Evolutionary conservation across 257 asterid genomes (phyloP).

Genomic region (Solanum gandarillasii): DNA sequence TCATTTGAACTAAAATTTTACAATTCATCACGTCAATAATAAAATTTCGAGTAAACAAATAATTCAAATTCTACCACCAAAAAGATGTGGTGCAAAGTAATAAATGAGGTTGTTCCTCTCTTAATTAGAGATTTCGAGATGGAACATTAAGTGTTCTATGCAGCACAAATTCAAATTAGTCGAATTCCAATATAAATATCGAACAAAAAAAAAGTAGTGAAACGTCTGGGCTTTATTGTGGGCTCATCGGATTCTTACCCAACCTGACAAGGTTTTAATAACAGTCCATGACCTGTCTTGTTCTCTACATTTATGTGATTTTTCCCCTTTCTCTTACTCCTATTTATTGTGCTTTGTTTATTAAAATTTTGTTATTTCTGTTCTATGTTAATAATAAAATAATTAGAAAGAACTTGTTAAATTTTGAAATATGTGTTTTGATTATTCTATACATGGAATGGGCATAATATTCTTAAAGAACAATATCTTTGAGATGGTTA

Average conservation of each 20-base stretch:
- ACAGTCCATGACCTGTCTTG: constrained; percentile 15
- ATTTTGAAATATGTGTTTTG: background rate
- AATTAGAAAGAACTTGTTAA: background rate
- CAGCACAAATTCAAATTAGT: fast-evolving
- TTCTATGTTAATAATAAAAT: too few relatives aligned
- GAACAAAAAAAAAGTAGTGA: background rate
- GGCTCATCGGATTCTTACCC: constrained; percentile 15
- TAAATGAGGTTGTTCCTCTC: too few relatives aligned
- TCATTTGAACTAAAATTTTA: background rate
- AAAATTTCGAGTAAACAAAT: background rate
- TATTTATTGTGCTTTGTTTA: background rate
- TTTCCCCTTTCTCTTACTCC: background rate
- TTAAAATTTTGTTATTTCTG: background rate
- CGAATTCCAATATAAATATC: too few relatives aligned
- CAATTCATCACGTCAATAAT: background rate
- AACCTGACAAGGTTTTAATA: constrained; percentile 2
- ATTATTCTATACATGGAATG: background rate
- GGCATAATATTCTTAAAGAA: background rate
- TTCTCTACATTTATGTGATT: constrained; percentile 20
- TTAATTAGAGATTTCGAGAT: too few relatives aligned
- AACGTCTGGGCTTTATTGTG: constrained; percentile 12
- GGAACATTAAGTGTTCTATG: too few relatives aligned
- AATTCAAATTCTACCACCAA: background rate
- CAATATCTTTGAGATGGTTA: background rate
- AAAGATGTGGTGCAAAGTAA: too few relatives aligned